These are phyloP conservation scores for Cercophora sp. DNA, from an alignment of 495 filamentous ascomycete species.

Conservation along the genomic window DNA sequence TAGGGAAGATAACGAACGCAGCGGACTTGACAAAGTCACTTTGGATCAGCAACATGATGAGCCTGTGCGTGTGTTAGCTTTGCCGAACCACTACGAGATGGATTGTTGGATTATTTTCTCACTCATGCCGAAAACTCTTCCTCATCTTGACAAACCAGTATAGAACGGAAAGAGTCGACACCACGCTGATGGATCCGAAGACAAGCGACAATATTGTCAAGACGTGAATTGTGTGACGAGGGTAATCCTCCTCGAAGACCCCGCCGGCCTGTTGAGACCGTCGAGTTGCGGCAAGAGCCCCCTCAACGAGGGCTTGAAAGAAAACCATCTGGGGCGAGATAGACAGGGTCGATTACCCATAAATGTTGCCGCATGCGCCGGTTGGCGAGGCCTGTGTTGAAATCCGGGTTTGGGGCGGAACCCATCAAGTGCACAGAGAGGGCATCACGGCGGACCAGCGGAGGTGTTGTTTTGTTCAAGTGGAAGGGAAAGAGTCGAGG, in stretches of 20 bases:
- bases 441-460: not conserved
- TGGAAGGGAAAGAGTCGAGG: no score
- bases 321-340: not conserved
- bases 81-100: no score
- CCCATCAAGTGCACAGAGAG: slow-evolving; percentile 8
- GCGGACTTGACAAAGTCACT: slow-evolving; percentile 65
- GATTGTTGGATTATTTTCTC: slow-evolving; percentile 24
- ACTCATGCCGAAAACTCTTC: slow-evolving; percentile 70
- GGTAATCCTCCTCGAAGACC: not conserved
- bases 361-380: not conserved
- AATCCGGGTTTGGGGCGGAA: slow-evolving; percentile 17
- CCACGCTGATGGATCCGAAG: slow-evolving; percentile 48
- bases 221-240: slow-evolving; percentile 7
- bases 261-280: not conserved
- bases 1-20: slow-evolving; percentile 61
- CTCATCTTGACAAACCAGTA: slow-evolving; percentile 76
- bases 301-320: not conserved
- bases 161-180: slow-evolving; percentile 47
- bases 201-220: slow-evolving; percentile 25
- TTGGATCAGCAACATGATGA: slow-evolving; percentile 67
- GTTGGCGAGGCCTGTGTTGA: slow-evolving; percentile 16
- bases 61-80: slow-evolving; percentile 36
- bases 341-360: not conserved
- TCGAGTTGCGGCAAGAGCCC: not conserved
- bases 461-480: no score